Evolutionary conservation across 1,284 basidiomycete species (phyloP), one percentile per base, ranked within the genome.

Genomic region (Papiliotrema flavescens): DNA sequence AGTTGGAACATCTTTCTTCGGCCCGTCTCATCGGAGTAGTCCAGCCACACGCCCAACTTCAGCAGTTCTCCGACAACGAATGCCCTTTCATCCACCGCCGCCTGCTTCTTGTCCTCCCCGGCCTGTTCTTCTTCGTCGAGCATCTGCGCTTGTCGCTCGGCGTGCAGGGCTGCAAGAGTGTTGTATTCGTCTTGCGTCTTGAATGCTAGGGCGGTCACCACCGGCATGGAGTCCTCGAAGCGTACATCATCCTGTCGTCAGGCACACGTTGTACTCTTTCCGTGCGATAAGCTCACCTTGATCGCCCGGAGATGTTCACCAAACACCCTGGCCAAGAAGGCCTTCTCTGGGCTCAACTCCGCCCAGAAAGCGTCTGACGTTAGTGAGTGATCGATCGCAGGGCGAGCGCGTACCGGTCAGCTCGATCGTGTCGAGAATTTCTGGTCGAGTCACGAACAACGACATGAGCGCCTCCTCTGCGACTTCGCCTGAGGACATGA

Each of bases 11-110:
- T 89, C 77, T 92, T 94, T 56, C 94, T 79, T 55, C 95, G 77
- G 9, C 96, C 94, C 66, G 94, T 92, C 75, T 98, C 93, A 76
- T 98, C 96, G 28, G 85, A 86, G 65, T 94, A 98, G 75, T 98
- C 95, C 43, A 93, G 79, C 57, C 87, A 86, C 28, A 92, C 81
- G 0, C 89, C 87, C 50, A 96, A 83, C 52, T 84, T 83, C 36
- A 97, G 80, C 64, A 98, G 68, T 70, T 97, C 90, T 2, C 85
- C 82, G 32, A 97, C 82, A 15, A 94, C 79, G 59, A 92, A 88
- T 56, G 89, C 86, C 47, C 59, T 59, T 50, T 76, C 74, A 3
- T 63, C 56, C 56, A 86, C 85, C 28, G 28, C 28, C 11, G 28
- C 28, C 28, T 32, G 28, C 28, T 32, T 32, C 28, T 32, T 32